A percentile compares a stretch with the other conserved stretches of the same genome.
phyloP scores from a whole-genome alignment of 768 basidiomycete species.

The Suillus placidus region DNA sequence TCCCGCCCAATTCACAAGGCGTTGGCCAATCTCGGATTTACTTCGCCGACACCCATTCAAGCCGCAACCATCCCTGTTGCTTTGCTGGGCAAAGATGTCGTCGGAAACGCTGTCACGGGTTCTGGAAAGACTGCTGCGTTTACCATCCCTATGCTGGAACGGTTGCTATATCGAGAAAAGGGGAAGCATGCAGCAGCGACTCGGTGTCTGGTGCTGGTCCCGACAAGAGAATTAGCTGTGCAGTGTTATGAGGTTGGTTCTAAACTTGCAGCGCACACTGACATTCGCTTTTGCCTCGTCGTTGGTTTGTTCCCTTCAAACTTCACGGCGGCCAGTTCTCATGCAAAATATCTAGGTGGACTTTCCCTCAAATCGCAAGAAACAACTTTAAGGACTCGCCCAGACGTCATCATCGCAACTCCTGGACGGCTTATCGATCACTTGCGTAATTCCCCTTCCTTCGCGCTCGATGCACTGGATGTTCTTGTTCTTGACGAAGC shows the following conservation, averaged over 20 bases:
- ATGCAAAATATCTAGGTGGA: constrained; percentile 62
- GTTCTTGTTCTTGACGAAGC: constrained; percentile 96
- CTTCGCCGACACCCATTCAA: constrained; percentile 94
- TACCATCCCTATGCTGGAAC: constrained; percentile 91
- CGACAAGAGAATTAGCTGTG: constrained; percentile 93
- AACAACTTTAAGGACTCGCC: constrained; percentile 76
- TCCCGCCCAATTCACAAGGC: constrained; percentile 94
- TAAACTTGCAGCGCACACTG: constrained; percentile 83
- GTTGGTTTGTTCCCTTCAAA: constrained; percentile 59
- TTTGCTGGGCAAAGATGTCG: constrained; percentile 92
- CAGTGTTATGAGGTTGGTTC: constrained; percentile 94
- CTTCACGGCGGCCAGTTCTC: constrained; percentile 13
- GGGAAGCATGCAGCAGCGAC: constrained; percentile 85
- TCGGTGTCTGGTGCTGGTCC: constrained; percentile 89
- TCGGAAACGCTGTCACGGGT: constrained; percentile 94
- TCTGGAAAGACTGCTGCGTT: constrained; percentile 99
- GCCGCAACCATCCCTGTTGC: constrained; percentile 92
- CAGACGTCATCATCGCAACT: constrained; percentile 94
- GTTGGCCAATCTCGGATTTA: constrained; percentile 77
- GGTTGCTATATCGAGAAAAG: constrained; percentile 88
- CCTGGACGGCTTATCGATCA: constrained; percentile 98
- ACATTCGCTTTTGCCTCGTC: constrained; percentile 87
- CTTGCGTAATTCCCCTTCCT: constrained; percentile 91
- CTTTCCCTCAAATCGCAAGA: constrained; percentile 94
- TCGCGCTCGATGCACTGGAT: constrained; percentile 90